Percentiles rank a stretch among this genome's conserved stretches.
Conservation (phyloP, 805 yeast genomes). For the Lachancea sp. region DNA sequence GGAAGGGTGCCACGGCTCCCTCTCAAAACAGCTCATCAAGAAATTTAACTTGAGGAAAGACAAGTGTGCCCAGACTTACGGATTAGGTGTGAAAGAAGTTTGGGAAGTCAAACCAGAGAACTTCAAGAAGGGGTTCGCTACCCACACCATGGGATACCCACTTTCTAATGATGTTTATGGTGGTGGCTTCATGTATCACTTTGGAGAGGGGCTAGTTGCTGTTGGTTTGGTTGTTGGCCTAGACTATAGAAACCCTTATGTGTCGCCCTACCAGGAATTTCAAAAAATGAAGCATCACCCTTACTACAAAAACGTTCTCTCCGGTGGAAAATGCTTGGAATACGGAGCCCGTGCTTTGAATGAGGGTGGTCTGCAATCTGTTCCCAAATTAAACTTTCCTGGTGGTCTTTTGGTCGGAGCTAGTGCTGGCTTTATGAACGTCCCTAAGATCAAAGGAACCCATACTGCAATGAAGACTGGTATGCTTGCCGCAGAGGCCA, state of each 20-base stretch:
- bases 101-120: conserved; percentile 90
- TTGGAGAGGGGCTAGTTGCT: conserved; percentile 86
- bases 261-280: conserved; percentile 93
- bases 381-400: conserved; percentile 86
- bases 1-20: conserved; percentile 98
- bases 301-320: conserved; percentile 61
- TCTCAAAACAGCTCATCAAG: conserved; percentile 68
- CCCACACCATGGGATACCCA: conserved; percentile 90
- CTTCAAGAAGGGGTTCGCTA: conserved; percentile 71
- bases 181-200: conserved; percentile 96
- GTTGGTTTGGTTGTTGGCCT: conserved; percentile 93
- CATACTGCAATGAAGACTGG: conserved; percentile 98
- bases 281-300: conserved; percentile 93
- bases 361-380: conserved; percentile 94
- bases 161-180: conserved; percentile 71
- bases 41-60: conserved; percentile 62
- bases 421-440: conserved; percentile 94
- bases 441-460: conserved; percentile 95
- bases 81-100: conserved; percentile 91
- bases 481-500: conserved; percentile 85
- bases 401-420: conserved; percentile 96
- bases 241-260: conserved; percentile 90
- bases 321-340: conserved; percentile 87
- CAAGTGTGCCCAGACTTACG: conserved; percentile 79
- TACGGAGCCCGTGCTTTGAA: conserved; percentile 95